phyloP scores from a whole-genome alignment of 108 stramenopile genomes.

The Cyclotella atomus region DNA sequence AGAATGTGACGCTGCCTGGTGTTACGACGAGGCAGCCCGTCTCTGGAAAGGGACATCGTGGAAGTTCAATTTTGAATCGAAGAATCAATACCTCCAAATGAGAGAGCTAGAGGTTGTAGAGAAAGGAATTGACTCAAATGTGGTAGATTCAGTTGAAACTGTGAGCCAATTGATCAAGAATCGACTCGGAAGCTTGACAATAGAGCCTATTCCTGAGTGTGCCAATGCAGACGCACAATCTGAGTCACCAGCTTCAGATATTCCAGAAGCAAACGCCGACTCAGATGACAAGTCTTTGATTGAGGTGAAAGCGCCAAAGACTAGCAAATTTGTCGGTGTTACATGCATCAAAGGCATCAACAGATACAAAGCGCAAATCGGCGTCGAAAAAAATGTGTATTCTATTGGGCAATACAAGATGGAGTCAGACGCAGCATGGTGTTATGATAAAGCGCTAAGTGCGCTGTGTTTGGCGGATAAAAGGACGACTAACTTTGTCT shows the following conservation, averaged over 20 bases:
- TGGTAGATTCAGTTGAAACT: neutral
- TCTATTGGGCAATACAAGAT: neutral
- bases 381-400: neutral
- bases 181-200: neutral
- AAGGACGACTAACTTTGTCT: neutral
- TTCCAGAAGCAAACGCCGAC: neutral
- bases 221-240: no score
- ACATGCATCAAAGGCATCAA: neutral
- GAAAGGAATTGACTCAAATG: neutral
- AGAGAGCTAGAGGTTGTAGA: neutral
- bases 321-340: neutral
- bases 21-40: neutral
- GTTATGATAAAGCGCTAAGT: neutral
- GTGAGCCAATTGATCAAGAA: neutral
- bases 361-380: neutral
- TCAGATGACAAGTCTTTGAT: neutral
- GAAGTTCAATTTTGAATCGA: neutral
- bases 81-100: neutral
- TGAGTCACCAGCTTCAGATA: no score
- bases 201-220: no score
- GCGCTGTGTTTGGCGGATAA: neutral
- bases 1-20: neutral
- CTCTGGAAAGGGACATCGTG: neutral
- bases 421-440: neutral
- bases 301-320: neutral